These are phyloP conservation scores for Suillus decipiens DNA, from an alignment of 768 basidiomycete species.

Conservation along the genomic window DNA sequence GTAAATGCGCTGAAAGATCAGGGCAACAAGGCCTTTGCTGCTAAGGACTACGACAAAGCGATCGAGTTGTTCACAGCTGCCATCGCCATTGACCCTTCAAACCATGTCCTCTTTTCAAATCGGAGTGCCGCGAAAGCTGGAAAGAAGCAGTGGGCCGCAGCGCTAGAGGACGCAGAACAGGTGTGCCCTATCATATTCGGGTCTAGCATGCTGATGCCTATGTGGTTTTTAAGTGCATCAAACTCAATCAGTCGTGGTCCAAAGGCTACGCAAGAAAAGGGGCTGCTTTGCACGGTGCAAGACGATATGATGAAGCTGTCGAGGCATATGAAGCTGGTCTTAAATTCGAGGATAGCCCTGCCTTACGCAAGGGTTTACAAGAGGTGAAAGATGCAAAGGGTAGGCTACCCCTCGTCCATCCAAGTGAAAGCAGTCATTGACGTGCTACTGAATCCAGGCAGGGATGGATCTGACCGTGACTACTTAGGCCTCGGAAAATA, in stretches of 20 bases:
- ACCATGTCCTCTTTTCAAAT: constrained; percentile 92
- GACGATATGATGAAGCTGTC: constrained; percentile 81
- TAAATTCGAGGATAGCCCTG: constrained; percentile 78
- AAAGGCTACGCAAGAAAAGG: constrained; percentile 94
- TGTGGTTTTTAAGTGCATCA: constrained; percentile 59
- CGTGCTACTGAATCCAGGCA: constrained; percentile 24
- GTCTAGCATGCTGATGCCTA: constrained; percentile 10
- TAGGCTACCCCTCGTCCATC: constrained; percentile 27
- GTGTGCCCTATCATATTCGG: constrained; percentile 38
- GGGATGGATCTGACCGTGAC: constrained; percentile 33
- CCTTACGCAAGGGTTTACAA: constrained; percentile 82
- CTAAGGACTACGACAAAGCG: constrained; percentile 89
- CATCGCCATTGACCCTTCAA: constrained; percentile 77
- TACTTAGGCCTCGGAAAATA: constrained; percentile 69
- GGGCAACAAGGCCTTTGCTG: constrained; percentile 94
- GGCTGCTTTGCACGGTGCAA: constrained; percentile 86
- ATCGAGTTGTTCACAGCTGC: constrained; percentile 83
- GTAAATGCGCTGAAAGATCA: constrained; percentile 77
- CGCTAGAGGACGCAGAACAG: constrained; percentile 89
- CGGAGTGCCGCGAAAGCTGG: constrained; percentile 90
- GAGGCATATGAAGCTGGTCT: constrained; percentile 81
- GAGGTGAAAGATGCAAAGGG: constrained; percentile 89
- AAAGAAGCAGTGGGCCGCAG: constrained; percentile 73
- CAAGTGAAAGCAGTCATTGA: neutral
- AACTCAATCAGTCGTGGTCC: constrained; percentile 77